phyloP scores from a whole-genome alignment of 2,329 filamentous ascomycete genomes.

The Penicillium paneum region DNA sequence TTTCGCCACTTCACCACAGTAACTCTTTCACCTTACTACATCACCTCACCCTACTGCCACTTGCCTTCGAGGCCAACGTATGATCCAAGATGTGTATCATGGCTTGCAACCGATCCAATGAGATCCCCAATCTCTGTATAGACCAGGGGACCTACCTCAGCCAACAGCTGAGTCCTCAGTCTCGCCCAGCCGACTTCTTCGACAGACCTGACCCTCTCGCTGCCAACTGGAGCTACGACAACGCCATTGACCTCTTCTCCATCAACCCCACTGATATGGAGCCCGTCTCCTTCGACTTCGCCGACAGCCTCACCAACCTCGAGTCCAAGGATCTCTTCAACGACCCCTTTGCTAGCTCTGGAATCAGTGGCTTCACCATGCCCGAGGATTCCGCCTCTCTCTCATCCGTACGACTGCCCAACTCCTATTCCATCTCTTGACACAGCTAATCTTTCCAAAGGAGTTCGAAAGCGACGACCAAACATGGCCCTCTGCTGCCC shows the following conservation, averaged over 20 bases:
- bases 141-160: slow-evolving; percentile 20
- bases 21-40: not conserved
- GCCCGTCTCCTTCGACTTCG: slow-evolving; percentile 30
- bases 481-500: slow-evolving; percentile 28
- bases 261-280: slow-evolving; percentile 33
- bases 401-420: slow-evolving; percentile 19
- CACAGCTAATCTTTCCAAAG: slow-evolving; percentile 8
- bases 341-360: slow-evolving; percentile 30
- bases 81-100: slow-evolving; percentile 15
- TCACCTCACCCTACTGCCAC: not conserved
- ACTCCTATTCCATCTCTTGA: not conserved
- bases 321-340: slow-evolving; percentile 32
- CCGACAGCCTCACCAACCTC: slow-evolving; percentile 27
- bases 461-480: slow-evolving; percentile 38
- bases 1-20: not conserved
- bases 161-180: slow-evolving; percentile 21
- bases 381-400: slow-evolving; percentile 33
- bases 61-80: slow-evolving; percentile 1
- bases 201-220: slow-evolving; percentile 33
- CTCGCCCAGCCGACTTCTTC: slow-evolving; percentile 9
- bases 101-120: slow-evolving; percentile 20
- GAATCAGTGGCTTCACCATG: slow-evolving; percentile 33
- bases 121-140: slow-evolving; percentile 15
- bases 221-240: slow-evolving; percentile 38
- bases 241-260: slow-evolving; percentile 34